A percentile compares a stretch with the other conserved stretches of the same genome.
These are phyloP conservation scores for Globisporangium lucens DNA, from an alignment of 352 stramenopile genomes.

Conservation along the genomic window DNA sequence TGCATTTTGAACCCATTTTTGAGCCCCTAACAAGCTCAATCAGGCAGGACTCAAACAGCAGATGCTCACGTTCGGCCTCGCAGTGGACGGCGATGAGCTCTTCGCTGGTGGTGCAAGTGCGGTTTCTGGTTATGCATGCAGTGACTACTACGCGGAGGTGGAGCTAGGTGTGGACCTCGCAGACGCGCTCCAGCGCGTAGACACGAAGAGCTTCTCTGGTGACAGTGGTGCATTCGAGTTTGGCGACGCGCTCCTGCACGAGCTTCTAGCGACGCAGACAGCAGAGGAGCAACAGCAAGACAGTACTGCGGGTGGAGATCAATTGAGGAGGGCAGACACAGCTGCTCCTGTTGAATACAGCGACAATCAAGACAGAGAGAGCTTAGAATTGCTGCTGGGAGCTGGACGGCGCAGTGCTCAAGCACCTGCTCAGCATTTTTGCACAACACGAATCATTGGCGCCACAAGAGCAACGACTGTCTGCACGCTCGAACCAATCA, in stretches of 20 bases:
- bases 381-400: not conserved
- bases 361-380: not conserved
- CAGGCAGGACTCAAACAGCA: not conserved
- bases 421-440: not conserved
- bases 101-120: not conserved
- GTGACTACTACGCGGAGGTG: not conserved
- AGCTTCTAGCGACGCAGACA: not conserved
- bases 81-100: not conserved
- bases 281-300: no score
- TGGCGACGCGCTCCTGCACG: not conserved
- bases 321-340: not conserved
- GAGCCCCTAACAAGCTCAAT: no score
- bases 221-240: not conserved
- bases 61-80: not conserved
- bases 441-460: not conserved
- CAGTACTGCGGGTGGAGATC: no score
- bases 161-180: not conserved
- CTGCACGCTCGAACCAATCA: not conserved
- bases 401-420: not conserved
- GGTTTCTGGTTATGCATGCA: not conserved
- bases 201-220: not conserved
- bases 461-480: not conserved
- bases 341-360: not conserved
- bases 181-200: not conserved
- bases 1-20: not conserved